Evolutionary conservation across 257 asterid genomes (phyloP), one percentile per base, ranked within the genome.

Genomic region (Orobanche coerulescens): DNA sequence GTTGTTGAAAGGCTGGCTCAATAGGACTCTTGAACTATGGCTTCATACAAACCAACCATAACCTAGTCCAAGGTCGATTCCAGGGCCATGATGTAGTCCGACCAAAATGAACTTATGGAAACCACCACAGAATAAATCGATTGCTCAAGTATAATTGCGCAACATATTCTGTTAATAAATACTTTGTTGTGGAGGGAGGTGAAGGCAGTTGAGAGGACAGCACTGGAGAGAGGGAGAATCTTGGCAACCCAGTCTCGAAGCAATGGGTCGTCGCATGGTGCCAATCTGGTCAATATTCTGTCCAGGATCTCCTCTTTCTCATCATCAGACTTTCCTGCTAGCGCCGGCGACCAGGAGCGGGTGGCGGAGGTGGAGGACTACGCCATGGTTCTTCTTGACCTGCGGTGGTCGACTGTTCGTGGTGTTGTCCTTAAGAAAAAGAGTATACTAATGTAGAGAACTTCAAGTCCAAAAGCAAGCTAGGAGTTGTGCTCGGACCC

Each of bases 241-340:
- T 77, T 86, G 76, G 76, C 81, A 72, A 92, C 93, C 86, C 88
- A 84, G 85, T 79, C 93, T 67, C 82, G 95, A 33, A 92, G 84
- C 65, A 84, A 86, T 0, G 91, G 76, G 73, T 88, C 97, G 58
- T 92, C 97, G 73, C 94, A 92, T 3, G 88, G 91, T 39, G 98
- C 98, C 61, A 92, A 75, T 31, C 98, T 85, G 53, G 98, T 92
- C 5, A 92, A 80, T 94, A 88, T 81, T 64, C 97, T 75, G 74
- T 92, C 98, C 47, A 92, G 76, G 51, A 92, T 78, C 33, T 92
- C 98, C 70, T 75, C 95, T 57, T 62, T 88, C 75, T 92, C 91
- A 43, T 52, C 76, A 42, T 84, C 94, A 8, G 90, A 73, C 77
- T 88, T 92, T 15, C 95, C 97, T 13, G 76, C 48, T 10, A 86